Evolutionary conservation across 2,329 filamentous ascomycete genomes (phyloP).

Genomic region (Huntiella decipiens): DNA sequence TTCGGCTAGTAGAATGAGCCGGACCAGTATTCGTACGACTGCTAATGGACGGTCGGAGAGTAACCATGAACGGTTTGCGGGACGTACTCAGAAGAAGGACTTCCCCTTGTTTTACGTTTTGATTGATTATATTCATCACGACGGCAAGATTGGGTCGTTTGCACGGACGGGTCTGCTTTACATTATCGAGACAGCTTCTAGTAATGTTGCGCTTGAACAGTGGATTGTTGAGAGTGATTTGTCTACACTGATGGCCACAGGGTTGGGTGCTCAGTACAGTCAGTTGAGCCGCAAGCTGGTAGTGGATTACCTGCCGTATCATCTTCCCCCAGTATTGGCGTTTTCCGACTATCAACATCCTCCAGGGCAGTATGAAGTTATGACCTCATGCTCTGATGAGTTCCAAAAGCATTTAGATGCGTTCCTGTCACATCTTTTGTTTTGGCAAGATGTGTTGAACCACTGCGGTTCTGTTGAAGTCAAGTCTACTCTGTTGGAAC

Average conservation of each 20-base stretch:
- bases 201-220: conserved; percentile 64
- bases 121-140: conserved; percentile 91
- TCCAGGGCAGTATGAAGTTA: conserved; percentile 47
- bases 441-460: conserved; percentile 96
- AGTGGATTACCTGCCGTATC: conserved; percentile 54
- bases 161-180: conserved; percentile 85
- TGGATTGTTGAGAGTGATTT: conserved; percentile 97
- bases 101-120: conserved; percentile 92
- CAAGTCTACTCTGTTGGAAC: conserved; percentile 79
- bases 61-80: conserved; percentile 60
- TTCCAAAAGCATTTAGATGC: conserved; percentile 79
- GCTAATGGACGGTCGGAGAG: conserved; percentile 21
- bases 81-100: conserved; percentile 71
- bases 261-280: conserved; percentile 57
- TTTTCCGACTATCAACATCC: conserved; percentile 76
- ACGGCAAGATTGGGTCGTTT: conserved; percentile 89
- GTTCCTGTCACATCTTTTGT: conserved; percentile 83
- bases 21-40: conserved; percentile 2
- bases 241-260: conserved; percentile 92
- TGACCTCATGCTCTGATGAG: conserved; percentile 53
- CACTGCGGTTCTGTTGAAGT: conserved; percentile 86
- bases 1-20: conserved; percentile 6
- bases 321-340: conserved; percentile 64
- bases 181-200: conserved; percentile 82
- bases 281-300: conserved; percentile 60